Evolutionary conservation across 1,284 basidiomycete species (phyloP).

Genomic region (Cutaneotrichosporon dermatis): DNA sequence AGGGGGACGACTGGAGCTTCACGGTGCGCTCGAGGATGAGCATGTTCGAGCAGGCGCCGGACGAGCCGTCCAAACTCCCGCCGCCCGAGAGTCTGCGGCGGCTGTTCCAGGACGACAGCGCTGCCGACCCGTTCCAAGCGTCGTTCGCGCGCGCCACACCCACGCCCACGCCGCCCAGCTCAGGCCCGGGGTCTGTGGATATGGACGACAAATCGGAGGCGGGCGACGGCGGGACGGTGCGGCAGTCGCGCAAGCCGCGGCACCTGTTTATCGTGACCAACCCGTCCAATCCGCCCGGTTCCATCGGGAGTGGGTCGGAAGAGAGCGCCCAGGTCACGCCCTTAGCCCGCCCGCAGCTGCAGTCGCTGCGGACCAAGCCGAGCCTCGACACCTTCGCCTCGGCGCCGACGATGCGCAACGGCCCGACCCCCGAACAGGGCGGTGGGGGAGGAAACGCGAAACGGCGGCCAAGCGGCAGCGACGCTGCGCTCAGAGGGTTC

Average conservation of each 20-base stretch:
- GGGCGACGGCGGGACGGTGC: slow-evolving; percentile 7
- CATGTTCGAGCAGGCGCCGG: slow-evolving; percentile 32
- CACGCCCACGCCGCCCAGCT: background rate
- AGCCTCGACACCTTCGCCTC: slow-evolving; percentile 33
- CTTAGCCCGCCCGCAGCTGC: slow-evolving; percentile 14
- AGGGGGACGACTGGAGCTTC: slow-evolving; percentile 48
- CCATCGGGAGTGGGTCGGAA: slow-evolving; percentile 9
- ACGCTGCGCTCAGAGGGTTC: slow-evolving; percentile 40
- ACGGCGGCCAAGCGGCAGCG: slow-evolving; percentile 26
- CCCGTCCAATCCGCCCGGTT: slow-evolving; percentile 15
- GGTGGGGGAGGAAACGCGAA: background rate
- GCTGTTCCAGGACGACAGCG: slow-evolving; percentile 46
- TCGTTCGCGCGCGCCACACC: slow-evolving; percentile 20
- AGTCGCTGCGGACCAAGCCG: slow-evolving; percentile 16
- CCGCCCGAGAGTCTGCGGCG: slow-evolving; percentile 46
- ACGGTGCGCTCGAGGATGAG: slow-evolving; percentile 44
- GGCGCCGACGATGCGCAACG: slow-evolving; percentile 24
- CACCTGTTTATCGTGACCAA: slow-evolving; percentile 22
- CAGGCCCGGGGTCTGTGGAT: background rate
- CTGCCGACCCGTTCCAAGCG: slow-evolving; percentile 41
- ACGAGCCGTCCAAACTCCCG: slow-evolving; percentile 11
- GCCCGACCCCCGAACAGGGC: slow-evolving; percentile 7
- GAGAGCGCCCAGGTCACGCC: slow-evolving; percentile 26
- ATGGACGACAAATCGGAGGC: slow-evolving; percentile 7
- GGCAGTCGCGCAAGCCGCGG: slow-evolving; percentile 17